Base-by-base conservation (phyloP, 495 filamentous ascomycete species). In the Hypoxylon rickii region DNA sequence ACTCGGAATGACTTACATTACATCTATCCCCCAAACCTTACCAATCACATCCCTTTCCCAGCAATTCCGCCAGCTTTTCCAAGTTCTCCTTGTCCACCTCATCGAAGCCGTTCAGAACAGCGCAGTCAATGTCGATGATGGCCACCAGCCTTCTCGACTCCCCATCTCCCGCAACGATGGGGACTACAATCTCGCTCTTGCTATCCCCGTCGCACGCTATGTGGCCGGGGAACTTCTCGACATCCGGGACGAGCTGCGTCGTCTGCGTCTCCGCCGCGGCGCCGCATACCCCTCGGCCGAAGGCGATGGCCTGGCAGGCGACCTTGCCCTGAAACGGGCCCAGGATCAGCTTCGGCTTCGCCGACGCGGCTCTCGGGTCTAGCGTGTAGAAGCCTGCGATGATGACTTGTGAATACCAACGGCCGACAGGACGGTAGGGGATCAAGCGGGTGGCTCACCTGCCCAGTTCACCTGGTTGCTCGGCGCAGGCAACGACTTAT, bases 131-230 rank as follows among this genome's bases (percentile, higher is more conserved):
- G 65, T 97, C 92, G 45, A 97, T 90, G 65, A 97, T 89, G 7
- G 83, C 92, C 17, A 94, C 87, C n/a, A 90, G 38, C 44, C 58
- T 70, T 79, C 82, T 86, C 59, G 33, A 44, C 10, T 41, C 48
- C n/a, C 62, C 61, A 13, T 56, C 51, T 11, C 55, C 65, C 15
- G 78, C 73, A 17, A 89, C 51, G 62, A 97, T 84, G 10, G 92
- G 92, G 22, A 96, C 90, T 3, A 96, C 92, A 69, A 97, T 90
- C 78, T 97, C 92, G 71, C 90, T 95, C 68, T 78, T 83, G 51
- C 84, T 90, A 51, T 83, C 87, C 7, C 79, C 82, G 72, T 96
- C 92, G 66, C 92, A 96, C 4, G 92, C 90, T 68, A 97, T 96
- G 73, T 97, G 92, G 3, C 89, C 92, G 2, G 89, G 87, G 66